Evolutionary conservation across 2,329 filamentous ascomycete species (phyloP).

Genomic region (Ophiostoma tasmaniense): DNA sequence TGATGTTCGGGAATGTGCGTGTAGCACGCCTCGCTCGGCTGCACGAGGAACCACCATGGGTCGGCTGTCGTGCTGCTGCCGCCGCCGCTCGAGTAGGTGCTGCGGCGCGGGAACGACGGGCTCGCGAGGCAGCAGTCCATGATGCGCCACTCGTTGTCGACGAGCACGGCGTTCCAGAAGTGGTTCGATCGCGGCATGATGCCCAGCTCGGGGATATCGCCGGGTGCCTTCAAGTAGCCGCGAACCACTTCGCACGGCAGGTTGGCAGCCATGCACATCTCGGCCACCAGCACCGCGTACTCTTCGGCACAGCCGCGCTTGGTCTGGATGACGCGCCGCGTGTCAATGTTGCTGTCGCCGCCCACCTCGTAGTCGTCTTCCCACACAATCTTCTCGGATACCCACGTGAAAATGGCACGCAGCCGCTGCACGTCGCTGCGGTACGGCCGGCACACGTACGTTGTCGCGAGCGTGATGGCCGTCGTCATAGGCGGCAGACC

Average conservation of each 20-base stretch:
- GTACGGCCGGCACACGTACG: conserved; percentile 88
- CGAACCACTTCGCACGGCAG: conserved; percentile 79
- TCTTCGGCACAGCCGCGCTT: conserved; percentile 82
- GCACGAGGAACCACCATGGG: conserved; percentile 85
- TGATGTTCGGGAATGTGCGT: conserved; percentile 87
- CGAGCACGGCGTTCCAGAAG: conserved; percentile 92
- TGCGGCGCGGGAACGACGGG: conserved; percentile 77
- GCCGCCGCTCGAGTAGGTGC: conserved; percentile 59
- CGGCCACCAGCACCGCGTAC: conserved; percentile 76
- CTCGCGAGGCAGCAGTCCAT: conserved; percentile 90
- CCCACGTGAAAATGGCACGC: conserved; percentile 94
- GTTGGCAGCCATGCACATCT: conserved; percentile 89
- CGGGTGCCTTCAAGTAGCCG: conserved; percentile 85
- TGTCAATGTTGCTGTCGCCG: conserved; percentile 47
- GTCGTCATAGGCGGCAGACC: conserved; percentile 76
- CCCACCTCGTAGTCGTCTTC: conserved; percentile 86
- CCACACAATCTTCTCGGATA: conserved; percentile 89
- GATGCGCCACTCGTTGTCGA: conserved; percentile 93
- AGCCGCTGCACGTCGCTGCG: conserved; percentile 87
- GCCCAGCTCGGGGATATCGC: conserved; percentile 71
- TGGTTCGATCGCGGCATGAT: conserved; percentile 84
- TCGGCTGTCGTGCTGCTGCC: conserved; percentile 62
- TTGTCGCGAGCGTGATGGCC: conserved; percentile 73
- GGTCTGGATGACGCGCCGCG: conserved; percentile 71
- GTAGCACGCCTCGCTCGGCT: conserved; percentile 85